phyloP scores from a whole-genome alignment of 371 early-diverging fungal species.

The Batrachochytrium dendrobatidis region DNA sequence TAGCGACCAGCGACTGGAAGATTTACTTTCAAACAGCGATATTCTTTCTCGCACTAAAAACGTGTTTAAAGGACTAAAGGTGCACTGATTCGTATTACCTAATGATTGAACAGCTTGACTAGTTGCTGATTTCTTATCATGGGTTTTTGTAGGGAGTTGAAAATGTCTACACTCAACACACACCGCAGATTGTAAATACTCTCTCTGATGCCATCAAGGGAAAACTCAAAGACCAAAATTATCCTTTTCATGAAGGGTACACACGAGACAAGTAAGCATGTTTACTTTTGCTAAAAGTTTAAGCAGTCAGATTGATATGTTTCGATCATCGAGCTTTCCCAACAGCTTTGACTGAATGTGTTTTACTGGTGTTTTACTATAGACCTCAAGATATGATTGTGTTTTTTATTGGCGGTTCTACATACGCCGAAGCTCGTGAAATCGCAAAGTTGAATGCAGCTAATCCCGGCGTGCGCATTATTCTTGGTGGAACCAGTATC shows the following conservation, averaged over 20 bases:
- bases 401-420: conserved; percentile 88
- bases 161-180: conserved; percentile 95
- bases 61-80: conserved; percentile 79
- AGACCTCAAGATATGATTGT: conserved; percentile 91
- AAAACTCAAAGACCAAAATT: conserved; percentile 62
- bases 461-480: conserved; percentile 66
- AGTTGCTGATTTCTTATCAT: conserved; percentile 10
- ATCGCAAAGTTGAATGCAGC: conserved; percentile 69
- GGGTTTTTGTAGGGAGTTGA: conserved; percentile 79
- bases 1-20: conserved; percentile 74
- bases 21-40: conserved; percentile 76
- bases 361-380: neutral
- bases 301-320: neutral
- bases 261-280: conserved; percentile 53
- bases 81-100: no score
- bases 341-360: conserved; percentile 3
- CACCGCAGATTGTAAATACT: conserved; percentile 71
- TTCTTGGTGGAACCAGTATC: conserved; percentile 84
- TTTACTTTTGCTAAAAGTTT: neutral
- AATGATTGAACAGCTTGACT: neutral
- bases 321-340: neutral
- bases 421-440: conserved; percentile 85
- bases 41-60: conserved; percentile 73
- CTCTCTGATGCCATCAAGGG: conserved; percentile 74
- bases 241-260: conserved; percentile 66